Evolutionary conservation across 345 rosid species (phyloP), one percentile per base, ranked within the genome.

Genomic region (Citrus hindsii): DNA sequence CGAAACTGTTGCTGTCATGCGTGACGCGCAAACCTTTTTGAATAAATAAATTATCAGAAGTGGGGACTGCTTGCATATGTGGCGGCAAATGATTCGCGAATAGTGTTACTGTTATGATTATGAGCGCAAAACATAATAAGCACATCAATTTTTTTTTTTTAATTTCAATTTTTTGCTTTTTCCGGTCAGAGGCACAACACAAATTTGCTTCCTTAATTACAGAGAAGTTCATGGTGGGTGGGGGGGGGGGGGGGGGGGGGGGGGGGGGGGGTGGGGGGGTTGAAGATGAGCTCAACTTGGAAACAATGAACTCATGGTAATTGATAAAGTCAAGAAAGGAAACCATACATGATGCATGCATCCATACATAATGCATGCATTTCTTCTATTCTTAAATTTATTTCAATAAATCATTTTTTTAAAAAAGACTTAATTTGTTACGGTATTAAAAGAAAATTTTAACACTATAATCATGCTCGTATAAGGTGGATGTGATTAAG

Each of bases 211-310:
- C 67, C 4, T 28, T 21, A 42, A 42, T 42, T 14, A 4, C 58
- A 1, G 8, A 19, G 58, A 16, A 19, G 58, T 53, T 53, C 7
- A 1, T 4, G 5, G 35, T 27, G 5, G 33, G 33, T 3, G n/a
- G n/a, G n/a, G n/a, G n/a, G n/a, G n/a, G n/a, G n/a, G n/a, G n/a
- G n/a, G n/a, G n/a, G n/a, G n/a, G n/a, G n/a, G 5, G 0, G 5
- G 0, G 35, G 35, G 0, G 33, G 0, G 0, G 5, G 33, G 2
- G 33, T 0, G 4, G 3, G 16, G 6, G 6, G 21, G 21, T 19
- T 19, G 14, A 14, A 48, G 1, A 14, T 48, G 1, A 4, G 21
- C 21, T 16, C 21, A 16, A 16, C 18, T 51, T 51, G 6, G 55
- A 16, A 42, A 16, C 55, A 51, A 5, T 5, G 16, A 51, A 51